These are phyloP conservation scores for Rhododendron molle DNA, from an alignment of 148 eudicot genomes.

Conservation along the genomic window DNA sequence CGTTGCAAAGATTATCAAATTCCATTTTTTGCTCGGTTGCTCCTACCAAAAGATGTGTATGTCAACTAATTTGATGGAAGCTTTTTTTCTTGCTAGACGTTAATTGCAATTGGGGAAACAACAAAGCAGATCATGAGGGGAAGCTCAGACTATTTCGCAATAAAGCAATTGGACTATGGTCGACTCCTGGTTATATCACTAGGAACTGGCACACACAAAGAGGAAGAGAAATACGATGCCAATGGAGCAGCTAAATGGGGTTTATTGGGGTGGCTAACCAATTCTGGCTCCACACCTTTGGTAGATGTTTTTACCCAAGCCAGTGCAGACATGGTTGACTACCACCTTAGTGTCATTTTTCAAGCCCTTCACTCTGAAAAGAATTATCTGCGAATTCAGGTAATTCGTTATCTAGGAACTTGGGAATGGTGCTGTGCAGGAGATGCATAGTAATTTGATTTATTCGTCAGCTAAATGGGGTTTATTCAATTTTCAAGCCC, in stretches of 20 bases:
- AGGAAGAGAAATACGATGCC: slow-evolving; percentile 6
- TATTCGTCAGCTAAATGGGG: too few relatives aligned
- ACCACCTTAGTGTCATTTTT: slow-evolving; percentile 3
- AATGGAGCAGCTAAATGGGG: slow-evolving; percentile 11
- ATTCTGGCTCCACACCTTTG: slow-evolving; percentile 8
- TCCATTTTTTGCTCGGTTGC: neutral
- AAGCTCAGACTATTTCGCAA: slow-evolving; percentile 5
- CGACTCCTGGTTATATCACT: slow-evolving; percentile 9
- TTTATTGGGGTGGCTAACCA: neutral
- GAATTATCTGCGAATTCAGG: slow-evolving; percentile 12
- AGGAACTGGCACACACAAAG: slow-evolving; percentile 1
- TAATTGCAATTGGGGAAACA: slow-evolving; percentile 4
- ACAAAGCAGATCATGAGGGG: slow-evolving; percentile 5
- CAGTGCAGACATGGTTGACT: slow-evolving; percentile 6
- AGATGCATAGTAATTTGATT: too few relatives aligned
- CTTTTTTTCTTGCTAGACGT: neutral
- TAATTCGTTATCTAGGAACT: too few relatives aligned
- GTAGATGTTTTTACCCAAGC: slow-evolving; percentile 5
- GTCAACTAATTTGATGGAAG: neutral
- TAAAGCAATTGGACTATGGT: slow-evolving; percentile 3
- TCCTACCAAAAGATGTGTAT: neutral
- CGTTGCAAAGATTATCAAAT: too few relatives aligned
- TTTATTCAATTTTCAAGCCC: too few relatives aligned
- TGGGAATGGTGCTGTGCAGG: too few relatives aligned
- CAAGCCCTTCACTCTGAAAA: slow-evolving; percentile 9